These are phyloP conservation scores for Theileria equi DNA, from an alignment of 169 alveolate species.

Conservation along the genomic window DNA sequence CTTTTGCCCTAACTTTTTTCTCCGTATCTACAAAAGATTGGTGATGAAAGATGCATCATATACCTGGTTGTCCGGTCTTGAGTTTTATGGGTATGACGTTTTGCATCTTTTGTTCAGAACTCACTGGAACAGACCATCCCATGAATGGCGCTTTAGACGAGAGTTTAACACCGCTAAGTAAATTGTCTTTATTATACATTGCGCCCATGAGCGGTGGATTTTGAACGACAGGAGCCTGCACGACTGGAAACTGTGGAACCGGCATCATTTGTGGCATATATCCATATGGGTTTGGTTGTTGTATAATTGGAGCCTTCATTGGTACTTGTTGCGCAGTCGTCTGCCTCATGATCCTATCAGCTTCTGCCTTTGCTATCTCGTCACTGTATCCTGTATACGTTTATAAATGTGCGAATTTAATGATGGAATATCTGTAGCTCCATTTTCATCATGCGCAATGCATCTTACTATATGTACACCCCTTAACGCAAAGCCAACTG, in stretches of 20 bases:
- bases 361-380: conserved; percentile 48
- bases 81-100: neutral
- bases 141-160: conserved; percentile 9
- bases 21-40: too few relatives aligned
- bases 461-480: neutral
- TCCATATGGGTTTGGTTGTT: neutral
- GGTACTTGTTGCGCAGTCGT: neutral
- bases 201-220: neutral
- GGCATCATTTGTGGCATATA: neutral
- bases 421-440: neutral
- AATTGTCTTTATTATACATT: conserved; percentile 8
- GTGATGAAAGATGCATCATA: too few relatives aligned
- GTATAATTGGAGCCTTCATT: neutral
- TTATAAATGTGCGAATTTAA: neutral
- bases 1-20: too few relatives aligned
- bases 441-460: neutral
- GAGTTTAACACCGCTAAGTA: conserved; percentile 25
- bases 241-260: neutral
- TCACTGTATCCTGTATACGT: conserved; percentile 38
- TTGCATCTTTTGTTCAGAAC: too few relatives aligned
- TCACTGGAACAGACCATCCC: conserved; percentile 16
- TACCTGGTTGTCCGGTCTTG: too few relatives aligned
- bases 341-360: conserved; percentile 35
- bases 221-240: neutral
- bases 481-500: neutral